Base-by-base conservation (phyloP, 2,329 filamentous ascomycete species). In the Sporothrix phasma region DNA sequence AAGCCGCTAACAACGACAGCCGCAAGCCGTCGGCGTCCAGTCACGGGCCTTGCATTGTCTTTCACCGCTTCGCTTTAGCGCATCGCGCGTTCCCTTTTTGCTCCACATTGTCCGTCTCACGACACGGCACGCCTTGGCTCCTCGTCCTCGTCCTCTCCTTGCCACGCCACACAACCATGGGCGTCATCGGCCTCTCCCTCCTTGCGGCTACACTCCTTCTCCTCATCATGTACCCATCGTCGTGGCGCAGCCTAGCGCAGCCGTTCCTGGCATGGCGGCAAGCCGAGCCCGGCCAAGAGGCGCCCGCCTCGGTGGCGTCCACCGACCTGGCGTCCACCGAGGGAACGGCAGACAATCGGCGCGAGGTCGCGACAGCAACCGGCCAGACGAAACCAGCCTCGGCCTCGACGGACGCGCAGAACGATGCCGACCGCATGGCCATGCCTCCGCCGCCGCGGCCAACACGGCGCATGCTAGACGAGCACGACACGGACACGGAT, bases 171-270 rank as follows among this genome's bases (percentile, higher is more conserved):
- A 6, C 62, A 66, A 70, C 63, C 62, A 86, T 86, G 83, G 81
- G 77, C 67, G 72, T 85, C 69, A 69, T 87, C 67, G 84, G 83
- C 67, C 74, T 87, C 67, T 84, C 84, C n/a, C 76, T 88, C 67
- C 77, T 88, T 69, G 72, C 88, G 67, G 84, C 81, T 49, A 84
- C 84, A 0, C 74, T 87, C 63, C 78, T 86, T 53, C 82, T 81
- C 70, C 73, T 87, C 67, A 75, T 81, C 69, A 77, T 86, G 66
- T 79, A 79, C 46, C 80, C 80, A 64, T 81, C 80, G 59, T 74
- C 78, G 53, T 80, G 82, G 74, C 73, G 84, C 67, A 62, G 67
- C 64, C 24, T 69, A 69, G 53, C 66, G 6, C 64, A 54, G 41
- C 64, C 66, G 15, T 45, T 67, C 43, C 8, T 64, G 39, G 41